Base-by-base conservation (phyloP, 495 filamentous ascomycete genomes). In the Podospora pseudopauciseta region DNA sequence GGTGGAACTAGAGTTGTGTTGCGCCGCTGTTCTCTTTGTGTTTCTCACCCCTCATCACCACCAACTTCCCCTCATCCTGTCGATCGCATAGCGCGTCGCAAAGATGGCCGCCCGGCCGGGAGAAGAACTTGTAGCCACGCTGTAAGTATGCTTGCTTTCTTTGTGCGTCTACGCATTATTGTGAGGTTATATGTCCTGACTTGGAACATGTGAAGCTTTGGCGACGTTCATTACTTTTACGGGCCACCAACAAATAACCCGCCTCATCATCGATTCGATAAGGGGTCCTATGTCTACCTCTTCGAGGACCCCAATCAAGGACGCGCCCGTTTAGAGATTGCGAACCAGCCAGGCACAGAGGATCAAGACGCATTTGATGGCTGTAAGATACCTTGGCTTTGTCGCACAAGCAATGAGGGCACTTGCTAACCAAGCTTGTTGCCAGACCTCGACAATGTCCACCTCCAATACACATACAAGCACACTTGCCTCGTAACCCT, bases 201-300 rank as follows among this genome's bases (percentile, higher is more conserved):
- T 2, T 23, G 7, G 5, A 49, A 13, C 30, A 59, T 26, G 32
- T 64, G 56, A 78, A 97, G 93, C 73, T 96, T 93, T 75, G 92
- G 88, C 20, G 93, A 97, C 76, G 82, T 96, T 58, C 93, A 96
- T 79, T 97, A 94, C 78, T 96, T 89, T 76, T 96, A 96, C 80
- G 84, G 88, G 11, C 82, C 85, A 19, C 91, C 92, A 2, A 85
- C 86, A 2, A 81, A 84, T 26, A 90, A 87, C 63, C 91, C 91
- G 13, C 84, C 85, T 30, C 90, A 94, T 74, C 92, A 97, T 77
- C 88, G 93, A 28, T 97, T 97, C 78, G 91, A 94, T 75, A 94
- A 94, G 74, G 87, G 87, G 61, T 96, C 92, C 16, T 96, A 96
- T 72, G 81, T 97, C 54, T 97, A 96, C 76, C 80, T 97, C 28